These are phyloP conservation scores for Fusarium goolgardi DNA, from an alignment of 2,329 filamentous ascomycete genomes.

Conservation along the genomic window DNA sequence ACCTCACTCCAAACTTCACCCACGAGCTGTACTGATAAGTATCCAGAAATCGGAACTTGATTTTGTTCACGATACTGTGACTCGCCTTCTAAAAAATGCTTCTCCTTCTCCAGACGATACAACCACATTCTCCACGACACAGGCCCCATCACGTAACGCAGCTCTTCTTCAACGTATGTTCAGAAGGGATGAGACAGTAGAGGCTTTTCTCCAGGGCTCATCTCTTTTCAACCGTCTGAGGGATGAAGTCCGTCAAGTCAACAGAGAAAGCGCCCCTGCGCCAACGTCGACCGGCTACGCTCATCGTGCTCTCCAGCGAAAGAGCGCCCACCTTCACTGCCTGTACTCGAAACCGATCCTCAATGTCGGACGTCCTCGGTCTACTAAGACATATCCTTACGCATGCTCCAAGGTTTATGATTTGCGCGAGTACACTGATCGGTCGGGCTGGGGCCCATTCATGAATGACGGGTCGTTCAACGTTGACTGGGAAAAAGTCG, in stretches of 20 bases:
- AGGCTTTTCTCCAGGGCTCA: conserved; percentile 72
- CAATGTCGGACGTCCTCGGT: conserved; percentile 52
- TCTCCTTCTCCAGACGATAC: conserved; percentile 49
- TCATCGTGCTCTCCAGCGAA: conserved; percentile 61
- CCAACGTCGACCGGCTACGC: conserved; percentile 15
- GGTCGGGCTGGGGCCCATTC: conserved; percentile 78
- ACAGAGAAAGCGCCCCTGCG: conserved; percentile 48
- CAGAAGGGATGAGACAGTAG: conserved; percentile 61
- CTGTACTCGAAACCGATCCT: conserved; percentile 72
- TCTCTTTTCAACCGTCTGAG: conserved; percentile 70
- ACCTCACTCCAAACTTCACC: background rate
- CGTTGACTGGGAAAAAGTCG: conserved; percentile 85
- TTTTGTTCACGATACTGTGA: conserved; percentile 61
- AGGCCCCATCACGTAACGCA: conserved; percentile 61
- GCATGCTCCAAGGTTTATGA: conserved; percentile 80
- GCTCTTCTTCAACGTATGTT: conserved; percentile 59
- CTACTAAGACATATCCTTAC: conserved; percentile 63
- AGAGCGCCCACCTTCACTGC: conserved; percentile 77
- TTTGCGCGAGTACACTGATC: conserved; percentile 72
- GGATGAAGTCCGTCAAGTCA: conserved; percentile 47
- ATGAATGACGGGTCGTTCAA: conserved; percentile 68
- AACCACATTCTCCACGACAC: conserved; percentile 50
- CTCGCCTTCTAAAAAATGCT: conserved; percentile 59
- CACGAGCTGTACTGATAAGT: background rate
- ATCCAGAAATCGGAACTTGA: conserved; percentile 57